Percentiles rank a stretch among this genome's conserved stretches.
These are phyloP conservation scores for Mucuna pruriens DNA, from an alignment of 306 rosid genomes.

Conservation along the genomic window DNA sequence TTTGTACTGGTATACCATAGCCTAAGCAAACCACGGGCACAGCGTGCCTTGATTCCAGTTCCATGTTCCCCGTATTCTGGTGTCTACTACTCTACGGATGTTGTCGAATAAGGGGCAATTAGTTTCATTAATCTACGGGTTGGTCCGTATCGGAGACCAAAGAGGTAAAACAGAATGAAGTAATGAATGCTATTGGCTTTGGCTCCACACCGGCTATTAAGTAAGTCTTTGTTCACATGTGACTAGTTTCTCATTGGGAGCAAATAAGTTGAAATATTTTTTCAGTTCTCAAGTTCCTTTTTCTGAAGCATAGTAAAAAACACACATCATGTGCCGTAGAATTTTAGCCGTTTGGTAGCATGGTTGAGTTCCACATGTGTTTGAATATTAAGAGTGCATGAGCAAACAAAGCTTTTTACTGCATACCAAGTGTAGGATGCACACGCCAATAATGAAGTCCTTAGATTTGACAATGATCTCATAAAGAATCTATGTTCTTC, in stretches of 20 bases:
- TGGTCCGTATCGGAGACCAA: not conserved
- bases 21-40: not conserved
- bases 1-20: not conserved
- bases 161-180: not conserved
- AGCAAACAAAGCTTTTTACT: constrained; percentile 71
- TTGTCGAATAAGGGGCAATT: not conserved
- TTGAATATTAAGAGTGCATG: constrained; percentile 48
- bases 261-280: constrained; percentile 9
- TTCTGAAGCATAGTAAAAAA: constrained; percentile 53
- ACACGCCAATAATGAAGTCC: constrained; percentile 65
- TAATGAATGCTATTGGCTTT: not conserved
- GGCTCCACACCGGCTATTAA: not conserved
- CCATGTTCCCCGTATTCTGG: not conserved
- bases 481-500: constrained; percentile 67
- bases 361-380: constrained; percentile 47
- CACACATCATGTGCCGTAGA: constrained; percentile 55
- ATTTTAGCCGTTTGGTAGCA: constrained; percentile 42
- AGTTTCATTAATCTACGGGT: not conserved
- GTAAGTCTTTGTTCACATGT: not conserved
- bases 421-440: constrained; percentile 44
- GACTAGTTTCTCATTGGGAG: not conserved
- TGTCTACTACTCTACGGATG: not conserved
- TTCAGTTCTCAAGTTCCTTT: constrained; percentile 40
- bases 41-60: not conserved
- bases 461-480: constrained; percentile 63